phyloP scores from a whole-genome alignment of 495 filamentous ascomycete species.

The Xeromyces bisporus region DNA sequence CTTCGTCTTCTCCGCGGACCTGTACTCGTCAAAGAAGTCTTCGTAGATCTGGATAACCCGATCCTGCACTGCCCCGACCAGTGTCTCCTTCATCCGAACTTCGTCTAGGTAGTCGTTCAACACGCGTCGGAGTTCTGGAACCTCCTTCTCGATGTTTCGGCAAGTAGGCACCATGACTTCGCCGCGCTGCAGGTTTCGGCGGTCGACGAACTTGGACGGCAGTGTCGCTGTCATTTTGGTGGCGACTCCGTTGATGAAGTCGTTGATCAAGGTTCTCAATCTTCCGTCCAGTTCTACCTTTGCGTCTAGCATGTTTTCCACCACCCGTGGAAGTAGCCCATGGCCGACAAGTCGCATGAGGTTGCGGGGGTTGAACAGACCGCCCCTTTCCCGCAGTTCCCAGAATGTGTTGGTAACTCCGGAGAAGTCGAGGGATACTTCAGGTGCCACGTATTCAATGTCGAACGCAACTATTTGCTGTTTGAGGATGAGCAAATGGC shows the following conservation, averaged over 20 bases:
- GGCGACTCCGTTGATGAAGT: constrained; percentile 50
- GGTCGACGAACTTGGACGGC: constrained; percentile 25
- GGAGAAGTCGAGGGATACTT: constrained; percentile 59
- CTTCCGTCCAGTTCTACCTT: constrained; percentile 68
- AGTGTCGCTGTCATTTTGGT: constrained; percentile 37
- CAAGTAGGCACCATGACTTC: constrained; percentile 24
- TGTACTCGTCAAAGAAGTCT: constrained; percentile 39
- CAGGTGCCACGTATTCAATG: constrained; percentile 69
- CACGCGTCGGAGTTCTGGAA: constrained; percentile 31
- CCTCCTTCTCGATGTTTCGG: constrained; percentile 35
- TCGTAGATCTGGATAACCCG: constrained; percentile 43
- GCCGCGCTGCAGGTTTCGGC: constrained; percentile 19
- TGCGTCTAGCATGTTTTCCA: constrained; percentile 57
- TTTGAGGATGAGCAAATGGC: constrained; percentile 78
- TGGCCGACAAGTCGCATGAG: constrained; percentile 42
- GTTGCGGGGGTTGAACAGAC: constrained; percentile 49
- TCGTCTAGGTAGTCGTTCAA: constrained; percentile 44
- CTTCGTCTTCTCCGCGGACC: constrained; percentile 25
- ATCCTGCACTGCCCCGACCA: constrained; percentile 44
- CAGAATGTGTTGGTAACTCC: constrained; percentile 64
- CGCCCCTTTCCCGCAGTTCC: constrained; percentile 51
- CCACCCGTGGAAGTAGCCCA: constrained; percentile 40
- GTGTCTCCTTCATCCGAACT: constrained; percentile 40
- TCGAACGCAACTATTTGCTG: constrained; percentile 85
- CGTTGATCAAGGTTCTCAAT: constrained; percentile 59